These are phyloP conservation scores for Cercospora canescens DNA, from an alignment of 2,329 filamentous ascomycete genomes.

Conservation along the genomic window DNA sequence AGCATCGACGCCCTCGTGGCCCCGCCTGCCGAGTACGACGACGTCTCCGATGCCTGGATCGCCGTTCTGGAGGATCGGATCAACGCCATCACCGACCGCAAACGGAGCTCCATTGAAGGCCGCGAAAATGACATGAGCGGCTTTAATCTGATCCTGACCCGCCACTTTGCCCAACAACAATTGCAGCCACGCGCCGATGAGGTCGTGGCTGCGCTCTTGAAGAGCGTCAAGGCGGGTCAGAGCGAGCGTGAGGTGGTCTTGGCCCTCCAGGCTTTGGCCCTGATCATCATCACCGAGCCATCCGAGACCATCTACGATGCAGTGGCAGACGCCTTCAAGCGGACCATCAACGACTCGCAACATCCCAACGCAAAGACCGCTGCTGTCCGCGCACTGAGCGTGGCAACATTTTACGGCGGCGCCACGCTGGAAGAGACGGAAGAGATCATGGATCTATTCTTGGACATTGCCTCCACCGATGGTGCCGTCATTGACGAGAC, in stretches of 20 bases:
- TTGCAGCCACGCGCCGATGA: constrained; percentile 62
- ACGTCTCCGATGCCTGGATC: constrained; percentile 59
- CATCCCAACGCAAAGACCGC: constrained; percentile 65
- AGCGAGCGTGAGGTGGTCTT: constrained; percentile 68
- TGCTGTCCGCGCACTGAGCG: constrained; percentile 71
- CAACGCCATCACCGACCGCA: constrained; percentile 71
- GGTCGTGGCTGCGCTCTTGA: constrained; percentile 65
- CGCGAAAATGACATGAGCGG: constrained; percentile 64
- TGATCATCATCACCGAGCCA: constrained; percentile 68
- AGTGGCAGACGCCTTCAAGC: constrained; percentile 59
- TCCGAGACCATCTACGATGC: constrained; percentile 67
- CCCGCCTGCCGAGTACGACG: constrained; percentile 51
- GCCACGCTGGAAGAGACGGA: constrained; percentile 65
- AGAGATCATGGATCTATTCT: constrained; percentile 71
- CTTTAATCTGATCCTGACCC: constrained; percentile 66
- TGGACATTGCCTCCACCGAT: constrained; percentile 79
- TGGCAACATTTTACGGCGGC: constrained; percentile 75
- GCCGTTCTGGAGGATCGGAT: constrained; percentile 65
- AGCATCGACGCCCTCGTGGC: constrained; percentile 67
- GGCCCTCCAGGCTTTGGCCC: constrained; percentile 69
- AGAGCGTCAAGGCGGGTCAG: constrained; percentile 67
- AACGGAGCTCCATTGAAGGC: constrained; percentile 71
- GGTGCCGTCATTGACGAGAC: constrained; percentile 70
- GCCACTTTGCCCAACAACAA: constrained; percentile 65
- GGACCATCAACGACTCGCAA: constrained; percentile 65